Evolutionary conservation across 108 stramenopile genomes (phyloP).

Genomic region (Discostella pseudostelligera): DNA sequence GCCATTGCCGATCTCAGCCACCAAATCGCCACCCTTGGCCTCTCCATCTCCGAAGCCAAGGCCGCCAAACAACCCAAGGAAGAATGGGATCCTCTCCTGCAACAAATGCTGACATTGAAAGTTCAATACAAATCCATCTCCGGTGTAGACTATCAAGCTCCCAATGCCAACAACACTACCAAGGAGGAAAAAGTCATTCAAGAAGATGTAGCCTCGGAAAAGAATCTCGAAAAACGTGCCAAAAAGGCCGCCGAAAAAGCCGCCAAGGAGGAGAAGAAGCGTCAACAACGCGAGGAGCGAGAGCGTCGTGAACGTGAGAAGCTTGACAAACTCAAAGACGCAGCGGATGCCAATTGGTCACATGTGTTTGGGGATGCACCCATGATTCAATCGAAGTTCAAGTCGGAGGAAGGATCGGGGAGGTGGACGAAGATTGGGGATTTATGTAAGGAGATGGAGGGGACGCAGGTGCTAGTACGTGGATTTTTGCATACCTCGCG

Average conservation of each 20-base stretch:
- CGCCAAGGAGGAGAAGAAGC: constrained; percentile 88
- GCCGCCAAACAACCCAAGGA: constrained; percentile 69
- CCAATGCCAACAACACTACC: constrained; percentile 45
- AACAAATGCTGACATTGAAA: constrained; percentile 77
- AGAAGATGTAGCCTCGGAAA: constrained; percentile 70
- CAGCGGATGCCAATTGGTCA: constrained; percentile 68
- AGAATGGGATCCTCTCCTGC: constrained; percentile 73
- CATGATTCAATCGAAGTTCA: constrained; percentile 68
- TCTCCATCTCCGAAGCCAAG: constrained; percentile 72
- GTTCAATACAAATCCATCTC: constrained; percentile 69
- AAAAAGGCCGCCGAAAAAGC: constrained; percentile 81
- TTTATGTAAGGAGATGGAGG: constrained; percentile 73
- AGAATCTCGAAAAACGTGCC: constrained; percentile 81
- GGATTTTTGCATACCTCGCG: constrained; percentile 85
- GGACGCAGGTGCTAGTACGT: constrained; percentile 81
- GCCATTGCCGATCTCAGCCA: constrained; percentile 39
- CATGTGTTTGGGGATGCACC: constrained; percentile 86
- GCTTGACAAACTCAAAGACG: constrained; percentile 68
- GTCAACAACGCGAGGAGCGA: constrained; percentile 74
- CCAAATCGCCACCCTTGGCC: constrained; percentile 71
- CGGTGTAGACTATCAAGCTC: constrained; percentile 61
- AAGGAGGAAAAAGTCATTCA: constrained; percentile 38
- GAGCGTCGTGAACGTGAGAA: constrained; percentile 80
- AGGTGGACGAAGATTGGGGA: constrained; percentile 81
- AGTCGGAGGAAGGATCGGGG: constrained; percentile 46